These are phyloP conservation scores for Fimicolochytrium jonesii DNA, from an alignment of 192 early-diverging fungal genomes.

Conservation along the genomic window DNA sequence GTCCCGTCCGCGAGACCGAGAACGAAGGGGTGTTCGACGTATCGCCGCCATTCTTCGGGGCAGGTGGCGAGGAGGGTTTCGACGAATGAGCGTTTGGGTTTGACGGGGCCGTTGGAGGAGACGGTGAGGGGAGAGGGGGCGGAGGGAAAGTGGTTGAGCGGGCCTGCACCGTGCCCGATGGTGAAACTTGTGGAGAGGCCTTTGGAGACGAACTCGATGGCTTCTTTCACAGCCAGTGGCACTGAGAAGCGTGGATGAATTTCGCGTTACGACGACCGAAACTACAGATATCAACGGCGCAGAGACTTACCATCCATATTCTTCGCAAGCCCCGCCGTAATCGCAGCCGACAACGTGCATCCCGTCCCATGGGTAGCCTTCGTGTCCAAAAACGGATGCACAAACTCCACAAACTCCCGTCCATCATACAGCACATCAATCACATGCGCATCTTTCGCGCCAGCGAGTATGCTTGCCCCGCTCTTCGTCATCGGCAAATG, in stretches of 20 bases:
- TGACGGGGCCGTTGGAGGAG: too few relatives aligned
- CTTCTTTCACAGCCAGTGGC: slow-evolving; percentile 34
- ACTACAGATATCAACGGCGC: too few relatives aligned
- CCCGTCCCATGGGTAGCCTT: slow-evolving; percentile 83
- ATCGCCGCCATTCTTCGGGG: slow-evolving; percentile 59
- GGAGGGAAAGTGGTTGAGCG: slow-evolving; percentile 67
- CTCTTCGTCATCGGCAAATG: slow-evolving; percentile 54
- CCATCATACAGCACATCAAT: slow-evolving; percentile 64
- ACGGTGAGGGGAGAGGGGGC: not conserved
- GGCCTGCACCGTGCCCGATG: slow-evolving; percentile 68
- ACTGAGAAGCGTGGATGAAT: too few relatives aligned
- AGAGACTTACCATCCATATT: slow-evolving; percentile 43
- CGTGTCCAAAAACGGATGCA: slow-evolving; percentile 58
- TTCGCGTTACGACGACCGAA: too few relatives aligned
- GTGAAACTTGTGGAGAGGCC: slow-evolving; percentile 58
- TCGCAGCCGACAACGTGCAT: slow-evolving; percentile 80
- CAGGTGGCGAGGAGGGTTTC: slow-evolving; percentile 41
- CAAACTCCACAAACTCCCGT: slow-evolving; percentile 38
- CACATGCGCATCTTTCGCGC: slow-evolving; percentile 11
- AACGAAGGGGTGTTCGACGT: slow-evolving; percentile 73
- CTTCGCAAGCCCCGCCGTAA: slow-evolving; percentile 64
- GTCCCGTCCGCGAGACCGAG: slow-evolving; percentile 69
- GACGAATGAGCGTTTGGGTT: slow-evolving; percentile 26
- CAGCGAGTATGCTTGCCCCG: slow-evolving; percentile 18
- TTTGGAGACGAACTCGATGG: slow-evolving; percentile 56